A percentile compares a stretch with the other conserved stretches of the same genome.
These are phyloP conservation scores for Wickerhamomyces mucosus DNA, from an alignment of 805 yeast genomes.

Conservation along the genomic window DNA sequence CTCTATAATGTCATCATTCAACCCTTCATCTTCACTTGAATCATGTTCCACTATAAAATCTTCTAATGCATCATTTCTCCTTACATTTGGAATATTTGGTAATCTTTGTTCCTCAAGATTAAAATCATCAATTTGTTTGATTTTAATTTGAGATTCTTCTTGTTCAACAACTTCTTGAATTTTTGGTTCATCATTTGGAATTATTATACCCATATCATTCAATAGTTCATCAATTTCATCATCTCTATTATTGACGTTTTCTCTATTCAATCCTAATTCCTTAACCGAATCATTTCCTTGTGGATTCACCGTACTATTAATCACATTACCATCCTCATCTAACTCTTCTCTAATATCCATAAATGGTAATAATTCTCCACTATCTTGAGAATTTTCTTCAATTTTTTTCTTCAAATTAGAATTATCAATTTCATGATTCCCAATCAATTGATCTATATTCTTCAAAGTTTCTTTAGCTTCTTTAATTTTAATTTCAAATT, in stretches of 20 bases:
- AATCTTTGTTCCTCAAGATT: background rate
- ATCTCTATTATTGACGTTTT: constrained; percentile 7
- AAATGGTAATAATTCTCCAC: constrained; percentile 47
- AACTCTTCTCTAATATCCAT: constrained; percentile 80
- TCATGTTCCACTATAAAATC: too few relatives aligned
- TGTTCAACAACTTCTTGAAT: constrained; percentile 7
- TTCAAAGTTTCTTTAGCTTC: constrained; percentile 27
- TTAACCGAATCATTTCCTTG: constrained; percentile 21
- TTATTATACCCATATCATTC: constrained; percentile 17
- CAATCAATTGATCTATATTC: constrained; percentile 21
- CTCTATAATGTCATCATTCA: too few relatives aligned
- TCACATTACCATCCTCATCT: constrained; percentile 74
- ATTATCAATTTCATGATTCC: constrained; percentile 5
- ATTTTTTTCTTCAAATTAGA: constrained; percentile 1
- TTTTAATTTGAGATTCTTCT: background rate
- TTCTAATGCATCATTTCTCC: background rate
- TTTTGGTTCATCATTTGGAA: constrained; percentile 4
- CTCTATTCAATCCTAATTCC: constrained; percentile 5
- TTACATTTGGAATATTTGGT: too few relatives aligned
- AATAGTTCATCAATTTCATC: constrained; percentile 23
- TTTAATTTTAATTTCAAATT: constrained; percentile 28
- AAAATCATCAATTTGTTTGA: too few relatives aligned
- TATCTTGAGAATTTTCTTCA: constrained; percentile 6
- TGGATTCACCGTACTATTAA: constrained; percentile 35
- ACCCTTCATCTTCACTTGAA: too few relatives aligned